Base-by-base conservation (phyloP, 129 eudicot genomes). In the Flaveria robusta region DNA sequence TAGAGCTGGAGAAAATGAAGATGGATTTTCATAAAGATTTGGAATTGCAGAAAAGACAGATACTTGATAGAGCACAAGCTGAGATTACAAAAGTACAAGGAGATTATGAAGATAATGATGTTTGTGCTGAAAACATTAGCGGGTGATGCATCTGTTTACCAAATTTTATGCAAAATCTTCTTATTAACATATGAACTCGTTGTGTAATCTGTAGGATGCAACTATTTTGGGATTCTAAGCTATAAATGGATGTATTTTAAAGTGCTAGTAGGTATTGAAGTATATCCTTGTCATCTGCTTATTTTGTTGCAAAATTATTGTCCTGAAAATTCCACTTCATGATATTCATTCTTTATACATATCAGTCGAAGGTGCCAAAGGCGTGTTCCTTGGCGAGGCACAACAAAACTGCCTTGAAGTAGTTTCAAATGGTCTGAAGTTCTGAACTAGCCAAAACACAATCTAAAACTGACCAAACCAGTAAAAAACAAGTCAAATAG, bases 1-100 rank as follows among this genome's bases (percentile, higher is more conserved):
- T 87, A 69, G 93, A 92, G 72, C 79, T 92, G 76, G 96, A 92
- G 56, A 89, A 87, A 64, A 87, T 92, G 93, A 82, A 92, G 81
- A 86, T 86, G 88, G 87, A 89, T 9, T 89, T 92, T 60, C 86
- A 84, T 42, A 88, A 84, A 11, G 92, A 92, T 11, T 72, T 89
- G 82, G 97, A 92, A 75, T 24, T 87, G 82, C 91, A 92, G 82
- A 89, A 86, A 86, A 89, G 88, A 67, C 86, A 89, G 54, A 87
- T 92, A 27, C 77, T 92, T 74, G 97, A 89, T 82, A 89, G 89
- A 81, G 93, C 90, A 55, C 90, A 82, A 60, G 85, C 86, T 29
- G 91, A 91, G 82, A 89, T 91, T 47, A 84, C 76, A 34, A 89
- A 82, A 77, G 84, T 89, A 75, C 22, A 88, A 55, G 91, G 87